phyloP scores from a whole-genome alignment of 257 asterid genomes.

The Scutellaria barbata region DNA sequence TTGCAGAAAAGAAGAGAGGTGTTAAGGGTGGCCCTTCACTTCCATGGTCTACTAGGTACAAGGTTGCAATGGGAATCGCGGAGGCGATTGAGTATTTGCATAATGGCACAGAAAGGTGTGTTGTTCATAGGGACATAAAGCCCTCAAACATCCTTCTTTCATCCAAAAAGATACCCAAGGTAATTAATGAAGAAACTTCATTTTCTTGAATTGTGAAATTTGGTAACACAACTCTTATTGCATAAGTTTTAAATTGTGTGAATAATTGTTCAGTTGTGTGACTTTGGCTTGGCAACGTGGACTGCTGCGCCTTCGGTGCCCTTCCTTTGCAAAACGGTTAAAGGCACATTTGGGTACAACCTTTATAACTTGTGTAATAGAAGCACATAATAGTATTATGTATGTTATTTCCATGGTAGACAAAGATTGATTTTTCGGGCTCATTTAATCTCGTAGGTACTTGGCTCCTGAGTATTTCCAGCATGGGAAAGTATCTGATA shows the following conservation, averaged over 20 bases:
- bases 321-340: constrained; percentile 91
- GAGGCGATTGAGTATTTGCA: constrained; percentile 80
- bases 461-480: constrained; percentile 96
- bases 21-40: constrained; percentile 58
- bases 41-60: constrained; percentile 70
- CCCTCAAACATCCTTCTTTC: constrained; percentile 94
- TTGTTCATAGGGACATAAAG: constrained; percentile 92
- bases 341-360: constrained; percentile 95
- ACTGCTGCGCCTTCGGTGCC: constrained; percentile 89
- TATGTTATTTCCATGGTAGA: not conserved
- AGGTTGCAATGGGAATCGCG: constrained; percentile 76
- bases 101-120: constrained; percentile 82
- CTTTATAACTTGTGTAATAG: not conserved
- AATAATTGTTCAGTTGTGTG: constrained; percentile 63
- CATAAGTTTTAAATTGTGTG: too few species aligned
- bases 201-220: constrained; percentile 8
- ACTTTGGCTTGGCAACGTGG: constrained; percentile 96
- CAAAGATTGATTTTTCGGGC: constrained; percentile 19
- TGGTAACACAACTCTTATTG: too few species aligned
- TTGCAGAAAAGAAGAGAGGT: constrained; percentile 73
- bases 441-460: constrained; percentile 52
- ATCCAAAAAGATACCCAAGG: constrained; percentile 78
- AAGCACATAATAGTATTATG: not conserved
- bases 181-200: constrained; percentile 21
- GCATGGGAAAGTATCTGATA: constrained; percentile 93